A percentile compares a stretch with the other conserved stretches of the same genome.
phyloP scores from a whole-genome alignment of 495 filamentous ascomycete species.

The Penicillium pulvis region DNA sequence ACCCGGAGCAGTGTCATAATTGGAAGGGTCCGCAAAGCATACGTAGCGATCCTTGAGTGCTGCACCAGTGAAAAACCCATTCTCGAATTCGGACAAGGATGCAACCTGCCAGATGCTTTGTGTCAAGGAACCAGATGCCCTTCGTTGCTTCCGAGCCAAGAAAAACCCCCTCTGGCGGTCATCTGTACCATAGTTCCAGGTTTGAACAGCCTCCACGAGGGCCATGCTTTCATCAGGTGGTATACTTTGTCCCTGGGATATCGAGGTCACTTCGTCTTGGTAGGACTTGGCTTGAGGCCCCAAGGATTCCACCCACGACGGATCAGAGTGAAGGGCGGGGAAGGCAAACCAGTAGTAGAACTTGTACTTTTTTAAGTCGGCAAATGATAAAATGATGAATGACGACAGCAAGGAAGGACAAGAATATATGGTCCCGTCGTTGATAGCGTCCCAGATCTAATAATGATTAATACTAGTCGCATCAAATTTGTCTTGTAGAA shows the following conservation, averaged over 20 bases:
- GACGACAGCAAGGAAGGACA: constrained; percentile 87
- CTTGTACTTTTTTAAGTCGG: constrained; percentile 92
- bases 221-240: constrained; percentile 66
- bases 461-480: not conserved
- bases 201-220: constrained; percentile 77
- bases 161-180: constrained; percentile 90
- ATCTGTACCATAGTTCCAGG: constrained; percentile 82
- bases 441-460: constrained; percentile 95
- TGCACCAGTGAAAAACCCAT: constrained; percentile 78
- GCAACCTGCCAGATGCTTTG: constrained; percentile 66
- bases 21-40: constrained; percentile 89
- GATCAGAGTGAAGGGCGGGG: constrained; percentile 86
- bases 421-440: constrained; percentile 92
- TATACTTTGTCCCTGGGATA: constrained; percentile 44
- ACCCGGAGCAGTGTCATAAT: constrained; percentile 79
- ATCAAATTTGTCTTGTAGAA: not conserved
- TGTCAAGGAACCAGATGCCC: constrained; percentile 5
- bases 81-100: constrained; percentile 74
- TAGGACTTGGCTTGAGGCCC: constrained; percentile 7
- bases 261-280: constrained; percentile 22
- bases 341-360: constrained; percentile 96
- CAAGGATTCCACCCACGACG: constrained; percentile 59
- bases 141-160: constrained; percentile 71
- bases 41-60: constrained; percentile 72
- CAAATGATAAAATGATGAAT: constrained; percentile 88